Evolutionary conservation across 2,329 filamentous ascomycete species (phyloP), one percentile per base, ranked within the genome.

Genomic region (Phyllosticta citrichinensis): DNA sequence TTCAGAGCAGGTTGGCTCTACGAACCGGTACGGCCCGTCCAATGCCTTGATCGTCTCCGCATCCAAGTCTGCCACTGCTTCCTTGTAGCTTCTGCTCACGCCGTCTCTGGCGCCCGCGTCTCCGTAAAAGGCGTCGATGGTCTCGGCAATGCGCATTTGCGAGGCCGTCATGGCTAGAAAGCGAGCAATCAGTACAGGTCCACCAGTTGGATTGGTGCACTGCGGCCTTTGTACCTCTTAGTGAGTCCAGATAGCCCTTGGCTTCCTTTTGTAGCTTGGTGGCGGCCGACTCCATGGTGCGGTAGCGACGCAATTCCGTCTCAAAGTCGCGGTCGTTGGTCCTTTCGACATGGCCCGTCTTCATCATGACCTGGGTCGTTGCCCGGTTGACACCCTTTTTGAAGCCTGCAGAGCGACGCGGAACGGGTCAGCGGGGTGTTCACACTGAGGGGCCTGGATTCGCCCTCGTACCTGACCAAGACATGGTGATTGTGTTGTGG

Each of bases 341-440:
- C 79, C 94, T 93, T 78, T 99, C 94, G 69, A 99, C 95, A 80
- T 97, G 94, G 63, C 94, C 90, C 85, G 67, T 96, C 83, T 99
- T 99, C 93, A 99, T 97, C 91, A 99, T 97, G 65, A 97, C 93
- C 86, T 97, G 92, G 79, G 95, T 99, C 77, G 93, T 97, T 70
- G 93, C 93, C 80, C 94, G 91, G 81, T 94, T 93, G 80, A 97
- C 92, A 86, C 95, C 95, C 77, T 96, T 96, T 80, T 94, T 91
- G 80, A 91, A 93, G 66, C 87, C 87, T 88, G 64, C n/a, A 47
- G 40, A 47, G 40, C 40, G 40, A 47, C 40, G 40, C 40, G 40
- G 27, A 20, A 24, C 52, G 17, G 20, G 64, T 72, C 57, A 73
- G 70, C 63, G 30, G 62, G 40, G 53, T 60, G 52, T 63, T 17